Conservation (phyloP, 2,329 filamentous ascomycete genomes). For the Thielaviopsis euricoi region DNA sequence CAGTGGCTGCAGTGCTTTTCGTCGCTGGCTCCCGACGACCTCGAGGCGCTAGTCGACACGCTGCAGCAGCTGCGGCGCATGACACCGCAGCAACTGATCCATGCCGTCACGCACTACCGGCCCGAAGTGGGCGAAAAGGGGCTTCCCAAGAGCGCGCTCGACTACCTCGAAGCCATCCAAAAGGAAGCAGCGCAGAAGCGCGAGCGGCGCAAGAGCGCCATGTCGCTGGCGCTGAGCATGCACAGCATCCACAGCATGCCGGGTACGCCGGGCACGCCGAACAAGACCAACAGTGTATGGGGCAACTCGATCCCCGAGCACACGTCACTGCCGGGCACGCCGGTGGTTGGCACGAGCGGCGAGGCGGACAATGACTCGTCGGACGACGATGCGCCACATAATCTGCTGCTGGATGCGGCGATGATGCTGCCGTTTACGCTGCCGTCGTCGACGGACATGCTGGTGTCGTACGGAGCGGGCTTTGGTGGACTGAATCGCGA, state of each 20-base stretch:
- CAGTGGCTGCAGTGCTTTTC: slow-evolving; percentile 99
- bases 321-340: slow-evolving; percentile 7
- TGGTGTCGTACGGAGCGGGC: slow-evolving; percentile 84
- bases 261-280: slow-evolving; percentile 23
- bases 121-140: slow-evolving; percentile 91
- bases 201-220: slow-evolving; percentile 33
- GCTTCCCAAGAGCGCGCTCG: slow-evolving; percentile 71
- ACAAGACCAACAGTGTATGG: slow-evolving; percentile 26
- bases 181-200: slow-evolving; percentile 50
- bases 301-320: slow-evolving; percentile 19
- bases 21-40: slow-evolving; percentile 67
- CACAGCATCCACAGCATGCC: slow-evolving; percentile 23
- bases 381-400: slow-evolving; percentile 49
- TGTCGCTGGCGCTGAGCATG: slow-evolving; percentile 25
- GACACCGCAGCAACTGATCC: slow-evolving; percentile 75
- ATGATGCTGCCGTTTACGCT: slow-evolving; percentile 90
- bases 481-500: slow-evolving; percentile 88
- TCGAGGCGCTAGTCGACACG: slow-evolving; percentile 76
- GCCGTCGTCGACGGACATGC: slow-evolving; percentile 92
- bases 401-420: slow-evolving; percentile 72
- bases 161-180: slow-evolving; percentile 68
- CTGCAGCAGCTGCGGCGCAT: slow-evolving; percentile 76
- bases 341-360: slow-evolving; percentile 1
- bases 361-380: slow-evolving; percentile 17
- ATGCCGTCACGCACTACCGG: slow-evolving; percentile 82